phyloP scores from a whole-genome alignment of 179 eudicot genomes.

The Silene noctiflora region DNA sequence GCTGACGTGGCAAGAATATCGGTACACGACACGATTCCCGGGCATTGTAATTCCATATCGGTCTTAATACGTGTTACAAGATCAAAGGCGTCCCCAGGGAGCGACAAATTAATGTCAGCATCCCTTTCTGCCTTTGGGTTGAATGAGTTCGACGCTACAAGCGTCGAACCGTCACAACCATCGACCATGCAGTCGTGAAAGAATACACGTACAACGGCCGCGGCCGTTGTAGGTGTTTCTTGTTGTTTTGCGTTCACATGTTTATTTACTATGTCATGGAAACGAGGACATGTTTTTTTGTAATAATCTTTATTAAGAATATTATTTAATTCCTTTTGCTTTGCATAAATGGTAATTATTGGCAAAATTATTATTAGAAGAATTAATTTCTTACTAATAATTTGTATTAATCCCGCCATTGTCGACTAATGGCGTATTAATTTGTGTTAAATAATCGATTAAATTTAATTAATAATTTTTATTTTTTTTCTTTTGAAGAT shows the following conservation, averaged over 20 bases:
- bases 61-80: constrained; percentile 43
- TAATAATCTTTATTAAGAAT: constrained; percentile 28
- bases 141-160: constrained; percentile 35
- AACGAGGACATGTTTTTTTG: constrained; percentile 36
- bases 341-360: not conserved
- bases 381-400: not conserved
- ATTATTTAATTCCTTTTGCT: not conserved
- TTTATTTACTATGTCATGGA: constrained; percentile 26
- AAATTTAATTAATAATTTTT: not conserved
- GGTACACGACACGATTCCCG: constrained; percentile 40
- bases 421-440: constrained; percentile 26
- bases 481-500: not conserved
- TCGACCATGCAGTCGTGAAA: constrained; percentile 49
- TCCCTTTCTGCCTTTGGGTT: constrained; percentile 38
- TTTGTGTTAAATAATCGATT: not conserved
- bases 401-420: constrained; percentile 29
- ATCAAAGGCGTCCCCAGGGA: constrained; percentile 42
- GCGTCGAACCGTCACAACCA: constrained; percentile 43
- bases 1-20: constrained; percentile 37
- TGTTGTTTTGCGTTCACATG: constrained; percentile 33
- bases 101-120: constrained; percentile 39
- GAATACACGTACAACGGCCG: constrained; percentile 41
- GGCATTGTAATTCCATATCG: constrained; percentile 39
- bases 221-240: constrained; percentile 39
- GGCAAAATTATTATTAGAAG: constrained; percentile 7